Evolutionary conservation across 2,329 filamentous ascomycete species (phyloP).

Genomic region (Plenodomus lindquistii): DNA sequence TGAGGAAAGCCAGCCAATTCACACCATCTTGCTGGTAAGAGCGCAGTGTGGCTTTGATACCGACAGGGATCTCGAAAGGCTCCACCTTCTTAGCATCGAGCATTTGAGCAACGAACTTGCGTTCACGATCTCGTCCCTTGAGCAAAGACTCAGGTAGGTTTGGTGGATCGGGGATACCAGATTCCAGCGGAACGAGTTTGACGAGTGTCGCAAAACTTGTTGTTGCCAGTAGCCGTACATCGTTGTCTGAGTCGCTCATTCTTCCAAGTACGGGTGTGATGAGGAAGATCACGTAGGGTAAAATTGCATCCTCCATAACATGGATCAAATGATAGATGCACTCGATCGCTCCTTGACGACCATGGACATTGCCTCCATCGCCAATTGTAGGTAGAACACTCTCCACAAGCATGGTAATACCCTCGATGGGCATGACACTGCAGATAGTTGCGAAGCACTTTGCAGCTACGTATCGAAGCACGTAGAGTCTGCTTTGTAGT

Average conservation of each 20-base stretch:
- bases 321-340: conserved; percentile 96
- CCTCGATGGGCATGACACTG: conserved; percentile 91
- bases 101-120: conserved; percentile 95
- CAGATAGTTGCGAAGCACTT: conserved; percentile 98
- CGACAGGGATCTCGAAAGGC: conserved; percentile 87
- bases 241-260: conserved; percentile 98
- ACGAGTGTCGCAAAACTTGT: conserved; percentile 97
- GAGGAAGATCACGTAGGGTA: conserved; percentile 98
- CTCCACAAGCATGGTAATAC: conserved; percentile 94
- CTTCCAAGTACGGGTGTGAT: conserved; percentile 95
- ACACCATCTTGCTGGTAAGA: conserved; percentile 99
- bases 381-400: conserved; percentile 89
- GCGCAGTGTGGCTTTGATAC: conserved; percentile 93
- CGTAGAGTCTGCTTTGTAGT: conserved; percentile 83
- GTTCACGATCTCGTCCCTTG: conserved; percentile 87
- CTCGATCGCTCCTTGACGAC: conserved; percentile 91
- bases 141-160: conserved; percentile 87
- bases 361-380: conserved; percentile 85
- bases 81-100: conserved; percentile 97
- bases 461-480: conserved; percentile 93
- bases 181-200: conserved; percentile 94
- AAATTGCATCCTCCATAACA: conserved; percentile 94
- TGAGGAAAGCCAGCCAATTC: conserved; percentile 98
- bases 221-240: conserved; percentile 90
- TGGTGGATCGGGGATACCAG: conserved; percentile 94